Conservation (phyloP, 208 protist genomes). For the Trichomonas vaginalis region DNA sequence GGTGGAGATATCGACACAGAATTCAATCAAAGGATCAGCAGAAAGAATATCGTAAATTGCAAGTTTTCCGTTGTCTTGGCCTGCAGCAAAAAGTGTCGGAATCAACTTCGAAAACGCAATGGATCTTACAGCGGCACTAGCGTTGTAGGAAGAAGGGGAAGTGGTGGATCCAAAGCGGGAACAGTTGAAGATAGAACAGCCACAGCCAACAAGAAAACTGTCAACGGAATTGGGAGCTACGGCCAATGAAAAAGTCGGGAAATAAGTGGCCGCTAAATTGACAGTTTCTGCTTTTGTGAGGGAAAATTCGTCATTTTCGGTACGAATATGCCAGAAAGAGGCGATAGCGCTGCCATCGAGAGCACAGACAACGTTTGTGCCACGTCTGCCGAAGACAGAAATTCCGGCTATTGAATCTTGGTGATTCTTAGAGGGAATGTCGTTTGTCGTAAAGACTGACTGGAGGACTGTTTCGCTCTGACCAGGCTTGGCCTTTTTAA, state of each 20-base stretch:
- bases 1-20: neutral
- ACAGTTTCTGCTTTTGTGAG: slow-evolving; percentile 2
- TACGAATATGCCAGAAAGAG: neutral
- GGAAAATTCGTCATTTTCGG: neutral
- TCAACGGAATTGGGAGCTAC: neutral
- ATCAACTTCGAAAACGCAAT: neutral
- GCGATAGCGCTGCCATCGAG: neutral
- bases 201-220: neutral
- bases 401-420: neutral
- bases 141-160: neutral
- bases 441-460: neutral
- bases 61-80: neutral
- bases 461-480: neutral
- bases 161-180: neutral
- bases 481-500: neutral
- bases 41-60: neutral
- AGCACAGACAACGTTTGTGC: neutral
- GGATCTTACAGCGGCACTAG: neutral
- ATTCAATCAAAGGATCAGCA: neutral
- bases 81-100: neutral
- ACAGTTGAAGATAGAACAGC: neutral
- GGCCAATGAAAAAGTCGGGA: neutral
- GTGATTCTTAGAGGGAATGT: neutral
- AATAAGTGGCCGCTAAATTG: neutral
- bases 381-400: neutral